Conservation (phyloP, 805 yeast species). For the Monosporozyma solicola region DNA sequence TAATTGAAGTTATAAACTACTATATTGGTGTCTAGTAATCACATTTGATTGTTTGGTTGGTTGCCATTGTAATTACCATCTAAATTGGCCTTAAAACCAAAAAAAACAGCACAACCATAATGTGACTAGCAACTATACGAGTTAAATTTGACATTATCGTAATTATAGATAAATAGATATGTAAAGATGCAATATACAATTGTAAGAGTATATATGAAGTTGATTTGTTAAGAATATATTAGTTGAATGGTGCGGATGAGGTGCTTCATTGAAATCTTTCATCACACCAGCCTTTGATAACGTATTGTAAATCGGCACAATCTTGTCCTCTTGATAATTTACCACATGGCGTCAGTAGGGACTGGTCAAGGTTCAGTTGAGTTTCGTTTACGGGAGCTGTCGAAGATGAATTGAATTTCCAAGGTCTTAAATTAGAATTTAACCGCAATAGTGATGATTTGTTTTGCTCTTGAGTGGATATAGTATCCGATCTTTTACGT, state of each 20-base stretch:
- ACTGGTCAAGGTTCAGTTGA: neutral
- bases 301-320: constrained; percentile 22
- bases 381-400: neutral
- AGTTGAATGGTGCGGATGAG: neutral
- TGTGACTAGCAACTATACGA: neutral
- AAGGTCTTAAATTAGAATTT: constrained; percentile 22
- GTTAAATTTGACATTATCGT: neutral
- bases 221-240: neutral
- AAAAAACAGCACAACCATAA: neutral
- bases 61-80: no score
- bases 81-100: neutral
- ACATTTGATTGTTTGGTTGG: no score
- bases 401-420: constrained; percentile 7
- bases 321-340: constrained; percentile 13
- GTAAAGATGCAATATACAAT: neutral
- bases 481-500: neutral
- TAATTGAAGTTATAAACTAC: neutral
- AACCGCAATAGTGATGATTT: constrained; percentile 17
- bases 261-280: constrained; percentile 12
- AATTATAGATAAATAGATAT: neutral
- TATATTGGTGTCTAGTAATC: no score
- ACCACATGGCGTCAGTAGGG: constrained; percentile 22
- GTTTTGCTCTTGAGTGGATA: neutral
- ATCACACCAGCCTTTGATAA: constrained; percentile 31
- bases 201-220: neutral